Conservation (phyloP, 1,284 basidiomycete genomes). For the Tilletiaria anomala region DNA sequence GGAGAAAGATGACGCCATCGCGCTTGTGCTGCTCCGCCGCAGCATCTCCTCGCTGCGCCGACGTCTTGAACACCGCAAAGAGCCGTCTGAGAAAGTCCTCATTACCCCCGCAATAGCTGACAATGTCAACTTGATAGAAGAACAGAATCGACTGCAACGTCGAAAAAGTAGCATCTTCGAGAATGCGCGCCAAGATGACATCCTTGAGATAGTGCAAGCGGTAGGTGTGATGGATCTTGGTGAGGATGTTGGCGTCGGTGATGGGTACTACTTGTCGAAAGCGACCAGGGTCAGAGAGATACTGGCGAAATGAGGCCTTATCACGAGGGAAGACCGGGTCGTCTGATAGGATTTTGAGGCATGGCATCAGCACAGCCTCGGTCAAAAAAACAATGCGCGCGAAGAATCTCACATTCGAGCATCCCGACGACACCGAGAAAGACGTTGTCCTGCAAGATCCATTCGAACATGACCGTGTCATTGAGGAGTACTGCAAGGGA, state of each 20-base stretch:
- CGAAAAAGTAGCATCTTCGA: slow-evolving; percentile 93
- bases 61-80: slow-evolving; percentile 52
- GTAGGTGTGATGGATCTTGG: slow-evolving; percentile 83
- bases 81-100: slow-evolving; percentile 61
- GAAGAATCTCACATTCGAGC: slow-evolving; percentile 66
- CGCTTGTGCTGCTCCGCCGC: no score
- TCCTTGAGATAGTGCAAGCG: slow-evolving; percentile 93
- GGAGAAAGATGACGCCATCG: slow-evolving; percentile 53
- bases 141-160: slow-evolving; percentile 94
- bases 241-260: slow-evolving; percentile 25
- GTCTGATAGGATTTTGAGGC: slow-evolving; percentile 46
- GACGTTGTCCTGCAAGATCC: slow-evolving; percentile 80
- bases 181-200: slow-evolving; percentile 80
- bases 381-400: slow-evolving; percentile 1
- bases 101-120: slow-evolving; percentile 71
- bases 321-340: slow-evolving; percentile 88
- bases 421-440: slow-evolving; percentile 88
- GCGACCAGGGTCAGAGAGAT: slow-evolving; percentile 61
- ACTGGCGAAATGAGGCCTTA: slow-evolving; percentile 92
- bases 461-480: slow-evolving; percentile 86
- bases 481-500: slow-evolving; percentile 70
- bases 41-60: slow-evolving; percentile 7
- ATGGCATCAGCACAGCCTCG: not conserved
- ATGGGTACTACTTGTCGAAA: slow-evolving; percentile 46
- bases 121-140: slow-evolving; percentile 98